Evolutionary conservation across 2,329 filamentous ascomycete species (phyloP).

Genomic region (Trichoderma aggressivum): DNA sequence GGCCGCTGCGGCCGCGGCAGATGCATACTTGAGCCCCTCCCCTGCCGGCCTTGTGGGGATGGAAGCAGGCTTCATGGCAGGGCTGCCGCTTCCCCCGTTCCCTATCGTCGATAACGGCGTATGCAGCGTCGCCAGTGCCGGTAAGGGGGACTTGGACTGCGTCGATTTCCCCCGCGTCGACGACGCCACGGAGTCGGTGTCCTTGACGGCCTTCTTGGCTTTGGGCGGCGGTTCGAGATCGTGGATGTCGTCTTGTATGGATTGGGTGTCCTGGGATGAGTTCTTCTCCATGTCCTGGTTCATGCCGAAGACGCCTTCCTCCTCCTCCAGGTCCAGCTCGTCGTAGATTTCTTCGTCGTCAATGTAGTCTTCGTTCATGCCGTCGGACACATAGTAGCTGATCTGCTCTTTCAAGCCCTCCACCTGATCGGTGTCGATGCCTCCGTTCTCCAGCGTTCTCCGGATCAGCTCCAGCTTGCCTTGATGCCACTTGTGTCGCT

Average conservation of each 20-base stretch:
- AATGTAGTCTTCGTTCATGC: conserved; percentile 82
- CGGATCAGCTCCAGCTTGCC: conserved; percentile 87
- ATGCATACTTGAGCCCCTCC: conserved; percentile 94
- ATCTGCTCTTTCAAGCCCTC: conserved; percentile 88
- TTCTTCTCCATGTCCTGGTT: conserved; percentile 75
- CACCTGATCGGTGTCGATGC: conserved; percentile 82
- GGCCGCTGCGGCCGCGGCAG: conserved; percentile 88
- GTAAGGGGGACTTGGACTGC: conserved; percentile 89
- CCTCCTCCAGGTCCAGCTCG: conserved; percentile 85
- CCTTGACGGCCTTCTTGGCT: conserved; percentile 56
- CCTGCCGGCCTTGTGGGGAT: conserved; percentile 79
- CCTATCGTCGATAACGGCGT: conserved; percentile 62
- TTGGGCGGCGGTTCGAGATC: conserved; percentile 52
- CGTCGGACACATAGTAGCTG: conserved; percentile 90
- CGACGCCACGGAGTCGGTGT: conserved; percentile 50
- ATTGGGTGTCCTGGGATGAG: conserved; percentile 94
- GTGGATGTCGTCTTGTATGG: conserved; percentile 74
- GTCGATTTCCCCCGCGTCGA: conserved; percentile 69
- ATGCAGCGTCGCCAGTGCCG: conserved; percentile 87
- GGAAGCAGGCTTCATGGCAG: conserved; percentile 87
- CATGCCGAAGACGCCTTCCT: conserved; percentile 85
- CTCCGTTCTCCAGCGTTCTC: conserved; percentile 87
- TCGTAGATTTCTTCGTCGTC: conserved; percentile 96
- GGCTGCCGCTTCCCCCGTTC: conserved; percentile 53
- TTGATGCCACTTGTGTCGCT: conserved; percentile 96